Evolutionary conservation across 495 filamentous ascomycete species (phyloP), one percentile per base, ranked within the genome.

Genomic region (Parathielavia hyrcaniae): DNA sequence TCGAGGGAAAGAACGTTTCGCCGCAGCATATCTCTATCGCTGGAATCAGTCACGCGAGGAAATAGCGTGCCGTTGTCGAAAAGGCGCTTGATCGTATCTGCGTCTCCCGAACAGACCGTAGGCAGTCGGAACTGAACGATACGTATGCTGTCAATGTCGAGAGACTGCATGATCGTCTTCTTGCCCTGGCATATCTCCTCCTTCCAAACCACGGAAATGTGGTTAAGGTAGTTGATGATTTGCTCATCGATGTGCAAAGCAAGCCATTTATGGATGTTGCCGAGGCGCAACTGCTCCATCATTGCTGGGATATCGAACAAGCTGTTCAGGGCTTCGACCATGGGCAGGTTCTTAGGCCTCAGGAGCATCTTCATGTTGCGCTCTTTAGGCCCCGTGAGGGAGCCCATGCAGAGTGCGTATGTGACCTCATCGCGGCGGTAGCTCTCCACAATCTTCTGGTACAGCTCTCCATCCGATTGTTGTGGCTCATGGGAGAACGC

Each of bases 21-120:
- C 48, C 22, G 47, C 41, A 58, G 55, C n/a, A 58, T 58, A 41
- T 58, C 47, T 52, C 38, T 50, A n/a, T 45, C 55, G 47, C 48
- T 50, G 20, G 55, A 14, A 46, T 58, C 47, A 20, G 13, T 49
- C 19, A 58, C 48, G 34, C 48, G 4, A 32, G 48, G 47, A 52
- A 58, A 58, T 46, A 58, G 55, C 35, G 48, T 58, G 38, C 55
- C 48, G 48, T 52, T 58, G 48, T 52, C 48, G 38, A 58, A 58
- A 17, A 58, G 30, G 46, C 55, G 55, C 47, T 58, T 51, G 30
- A 58, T 58, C n/a, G 48, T 58, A 16, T 58, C 55, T 45, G 20
- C 39, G 39, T 58, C 55, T 35, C 48, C 55, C n/a, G 38, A 35
- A 52, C 26, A 58, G 55, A 52, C 39, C 26, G 34, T 52, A 44